phyloP scores from a whole-genome alignment of 2,329 filamentous ascomycete genomes.

The Aspergillus tamarii region DNA sequence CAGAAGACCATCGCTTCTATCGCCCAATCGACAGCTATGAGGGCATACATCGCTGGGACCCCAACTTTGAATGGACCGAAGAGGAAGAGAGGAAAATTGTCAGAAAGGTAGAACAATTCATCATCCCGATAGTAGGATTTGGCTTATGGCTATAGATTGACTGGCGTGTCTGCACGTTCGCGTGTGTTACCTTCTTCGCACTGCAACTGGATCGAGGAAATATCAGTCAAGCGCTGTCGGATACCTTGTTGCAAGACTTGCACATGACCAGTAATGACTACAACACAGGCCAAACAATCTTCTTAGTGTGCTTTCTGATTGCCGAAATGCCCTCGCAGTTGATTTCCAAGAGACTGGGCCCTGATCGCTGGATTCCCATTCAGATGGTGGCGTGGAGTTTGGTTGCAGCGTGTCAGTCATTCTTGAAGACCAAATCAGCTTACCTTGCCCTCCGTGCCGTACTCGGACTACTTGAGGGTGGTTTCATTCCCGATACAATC shows the following conservation, averaged over 20 bases:
- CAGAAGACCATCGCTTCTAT: neutral
- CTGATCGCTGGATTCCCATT: conserved; percentile 56
- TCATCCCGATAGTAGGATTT: accelerated
- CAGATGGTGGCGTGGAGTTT: conserved; percentile 59
- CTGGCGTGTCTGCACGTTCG: neutral
- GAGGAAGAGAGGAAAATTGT: conserved; percentile 41
- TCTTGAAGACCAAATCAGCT: conserved; percentile 51
- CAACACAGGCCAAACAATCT: conserved; percentile 58
- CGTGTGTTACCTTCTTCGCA: conserved; percentile 62
- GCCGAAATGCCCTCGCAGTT: conserved; percentile 56
- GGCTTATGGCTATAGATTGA: neutral
- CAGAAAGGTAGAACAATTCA: conserved; percentile 22
- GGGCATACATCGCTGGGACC: conserved; percentile 49
- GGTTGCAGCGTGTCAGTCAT: conserved; percentile 60
- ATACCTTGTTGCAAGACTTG: conserved; percentile 56
- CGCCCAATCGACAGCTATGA: conserved; percentile 40
- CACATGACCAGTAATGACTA: conserved; percentile 55
- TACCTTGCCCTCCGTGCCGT: conserved; percentile 57
- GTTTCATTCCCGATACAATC: conserved; percentile 56
- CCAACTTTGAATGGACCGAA: conserved; percentile 41
- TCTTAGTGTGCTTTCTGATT: conserved; percentile 56
- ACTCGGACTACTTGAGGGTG: conserved; percentile 58
- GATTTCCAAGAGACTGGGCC: conserved; percentile 56
- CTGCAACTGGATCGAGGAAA: conserved; percentile 49
- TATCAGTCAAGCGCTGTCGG: conserved; percentile 57